Percentiles rank a stretch among this genome's conserved stretches.
These are phyloP conservation scores for Cucurbita ficifolia DNA, from an alignment of 306 rosid species.

Conservation along the genomic window DNA sequence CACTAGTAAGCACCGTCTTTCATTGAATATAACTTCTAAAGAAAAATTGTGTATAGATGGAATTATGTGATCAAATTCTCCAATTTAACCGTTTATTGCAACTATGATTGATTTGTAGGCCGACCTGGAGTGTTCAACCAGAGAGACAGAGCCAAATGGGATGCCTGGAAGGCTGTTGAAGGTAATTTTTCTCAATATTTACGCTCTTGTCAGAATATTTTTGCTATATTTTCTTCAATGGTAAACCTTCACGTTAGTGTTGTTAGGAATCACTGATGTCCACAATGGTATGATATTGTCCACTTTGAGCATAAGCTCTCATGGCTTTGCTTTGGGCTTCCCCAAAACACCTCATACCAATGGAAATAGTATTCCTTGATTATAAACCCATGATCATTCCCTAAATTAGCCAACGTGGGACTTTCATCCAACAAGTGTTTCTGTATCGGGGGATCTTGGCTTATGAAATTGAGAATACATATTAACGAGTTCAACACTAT, in stretches of 20 bases:
- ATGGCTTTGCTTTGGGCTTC: too few species aligned
- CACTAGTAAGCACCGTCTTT: conserved; percentile 38
- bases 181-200: conserved; percentile 24
- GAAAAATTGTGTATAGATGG: background rate
- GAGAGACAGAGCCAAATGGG: conserved; percentile 96
- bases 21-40: background rate
- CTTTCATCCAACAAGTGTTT: too few species aligned
- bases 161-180: conserved; percentile 97
- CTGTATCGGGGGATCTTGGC: background rate
- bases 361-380: too few species aligned
- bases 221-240: background rate
- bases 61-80: background rate
- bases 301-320: too few species aligned
- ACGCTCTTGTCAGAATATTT: background rate
- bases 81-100: background rate
- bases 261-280: too few species aligned
- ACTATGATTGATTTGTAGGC: conserved; percentile 30
- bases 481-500: background rate
- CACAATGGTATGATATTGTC: too few species aligned
- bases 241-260: background rate
- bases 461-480: background rate
- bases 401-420: too few species aligned
- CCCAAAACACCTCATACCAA: too few species aligned
- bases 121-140: conserved; percentile 79
- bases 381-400: too few species aligned